A percentile compares a stretch with the other conserved stretches of the same genome.
These are phyloP conservation scores for Sphaerulina musiva DNA, from an alignment of 2,329 filamentous ascomycete species.

Conservation along the genomic window DNA sequence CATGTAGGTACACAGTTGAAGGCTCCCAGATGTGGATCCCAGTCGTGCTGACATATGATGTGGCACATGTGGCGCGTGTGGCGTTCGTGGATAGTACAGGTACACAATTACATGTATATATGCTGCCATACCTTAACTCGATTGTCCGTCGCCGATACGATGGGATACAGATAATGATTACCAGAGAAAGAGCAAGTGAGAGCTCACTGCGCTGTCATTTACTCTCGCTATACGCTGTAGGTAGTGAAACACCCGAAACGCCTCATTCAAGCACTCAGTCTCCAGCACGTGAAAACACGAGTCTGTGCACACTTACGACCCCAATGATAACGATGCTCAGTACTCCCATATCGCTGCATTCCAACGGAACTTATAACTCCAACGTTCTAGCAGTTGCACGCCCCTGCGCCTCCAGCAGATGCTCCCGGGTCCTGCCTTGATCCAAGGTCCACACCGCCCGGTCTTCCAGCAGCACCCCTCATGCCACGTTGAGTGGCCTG, in stretches of 20 bases:
- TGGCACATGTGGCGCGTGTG: too few species aligned
- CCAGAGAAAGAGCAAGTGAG: too few species aligned
- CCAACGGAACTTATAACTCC: not conserved
- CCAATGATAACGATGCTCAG: not conserved
- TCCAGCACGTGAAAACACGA: not conserved
- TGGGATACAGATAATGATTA: too few species aligned
- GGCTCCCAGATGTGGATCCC: too few species aligned
- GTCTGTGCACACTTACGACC: not conserved
- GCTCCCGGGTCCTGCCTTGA: slow-evolving; percentile 56
- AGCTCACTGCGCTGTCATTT: not conserved
- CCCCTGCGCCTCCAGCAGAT: slow-evolving; percentile 49
- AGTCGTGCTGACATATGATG: too few species aligned
- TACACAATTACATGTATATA: too few species aligned
- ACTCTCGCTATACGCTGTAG: not conserved
- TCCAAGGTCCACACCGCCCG: slow-evolving; percentile 61
- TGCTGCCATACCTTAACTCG: too few species aligned
- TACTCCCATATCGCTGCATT: not conserved
- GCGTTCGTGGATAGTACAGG: too few species aligned
- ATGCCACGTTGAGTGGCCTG: slow-evolving; percentile 88
- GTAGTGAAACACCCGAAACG: not conserved
- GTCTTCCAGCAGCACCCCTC: slow-evolving; percentile 52
- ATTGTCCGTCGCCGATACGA: too few species aligned
- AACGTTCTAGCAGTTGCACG: slow-evolving; percentile 55
- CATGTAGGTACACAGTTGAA: too few species aligned
- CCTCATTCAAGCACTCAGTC: not conserved